Evolutionary conservation across 345 rosid genomes (phyloP), one percentile per base, ranked within the genome.

Genomic region (Cardamine chenopodiifolia): DNA sequence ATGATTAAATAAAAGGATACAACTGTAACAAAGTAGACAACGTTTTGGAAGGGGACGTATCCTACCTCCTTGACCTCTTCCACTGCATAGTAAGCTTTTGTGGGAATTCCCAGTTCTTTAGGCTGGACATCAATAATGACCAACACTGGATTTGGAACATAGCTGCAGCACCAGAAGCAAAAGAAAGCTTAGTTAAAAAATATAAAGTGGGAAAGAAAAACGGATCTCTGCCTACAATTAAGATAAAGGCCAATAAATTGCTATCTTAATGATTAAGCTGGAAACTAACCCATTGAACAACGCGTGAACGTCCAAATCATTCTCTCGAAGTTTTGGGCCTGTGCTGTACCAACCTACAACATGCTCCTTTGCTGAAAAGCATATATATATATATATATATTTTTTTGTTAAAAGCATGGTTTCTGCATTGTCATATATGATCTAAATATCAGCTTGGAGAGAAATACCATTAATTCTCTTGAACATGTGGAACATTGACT

Each of bases 301-400:
- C 0, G 83, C 89, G 1, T 91, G 93, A 63, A 91, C 83, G n/a
- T 91, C 90, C 65, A 91, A 85, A 78, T 91, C 97, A 80, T 91
- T 91, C 79, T 91, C 97, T 70, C 91, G 72, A 75, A 89, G 79
- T 79, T 89, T 91, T 49, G 97, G 97, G 32, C 97, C 97, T 2
- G 97, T 87, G 86, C 97, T 91, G 76, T 91, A 91, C 97, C 97
- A 91, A 35, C 97, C 97, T 72, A 91, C 95, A 70, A 91, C 96
- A 84, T 91, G 95, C 89, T 91, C 95, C 88, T 89, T 91, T 15
- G 97, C 97, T 91, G 83, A 70, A 85, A 85, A 78, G 28, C 34
- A 65, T 18, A 70, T 0, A n/a, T 0, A 29, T 25, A 31, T 37
- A 3, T 13, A 18, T n/a, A n/a, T n/a, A 29, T 6, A 4, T 5